phyloP scores from a whole-genome alignment of 2,329 filamentous ascomycete genomes.

The Sphaerulina musiva region DNA sequence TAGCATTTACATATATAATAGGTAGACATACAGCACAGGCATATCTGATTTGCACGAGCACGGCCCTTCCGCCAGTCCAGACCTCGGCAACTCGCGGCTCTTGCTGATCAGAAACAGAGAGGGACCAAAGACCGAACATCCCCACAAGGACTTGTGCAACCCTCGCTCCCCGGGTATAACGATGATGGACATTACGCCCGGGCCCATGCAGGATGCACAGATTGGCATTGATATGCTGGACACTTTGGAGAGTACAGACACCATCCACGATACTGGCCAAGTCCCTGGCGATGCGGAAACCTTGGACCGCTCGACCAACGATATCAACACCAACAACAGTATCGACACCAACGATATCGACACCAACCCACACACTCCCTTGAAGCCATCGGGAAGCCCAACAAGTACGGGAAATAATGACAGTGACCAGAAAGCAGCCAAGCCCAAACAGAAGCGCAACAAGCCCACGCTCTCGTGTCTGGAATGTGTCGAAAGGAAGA shows the following conservation, averaged over 20 bases:
- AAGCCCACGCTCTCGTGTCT: conserved; percentile 74
- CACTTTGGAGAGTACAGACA: neutral
- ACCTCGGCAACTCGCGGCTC: conserved; percentile 3
- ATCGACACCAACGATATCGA: neutral
- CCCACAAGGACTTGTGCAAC: neutral
- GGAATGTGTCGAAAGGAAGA: conserved; percentile 76
- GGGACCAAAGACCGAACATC: no score
- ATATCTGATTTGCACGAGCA: neutral
- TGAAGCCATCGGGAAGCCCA: neutral
- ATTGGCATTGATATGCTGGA: conserved; percentile 5
- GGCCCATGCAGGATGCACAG: neutral
- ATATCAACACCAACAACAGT: no score
- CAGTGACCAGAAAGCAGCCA: conserved; percentile 6
- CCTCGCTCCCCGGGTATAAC: conserved; percentile 3
- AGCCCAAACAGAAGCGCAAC: conserved; percentile 68
- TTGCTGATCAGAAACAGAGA: neutral
- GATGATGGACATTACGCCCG: conserved; percentile 1
- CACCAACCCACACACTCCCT: neutral
- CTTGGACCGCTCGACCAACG: conserved; percentile 55
- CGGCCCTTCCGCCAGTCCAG: neutral
- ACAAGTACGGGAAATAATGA: neutral
- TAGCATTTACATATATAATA: no score
- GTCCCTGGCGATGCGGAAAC: conserved; percentile 50
- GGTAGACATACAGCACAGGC: neutral
- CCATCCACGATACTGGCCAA: neutral